Evolutionary conservation across 257 asterid genomes (phyloP), one percentile per base, ranked within the genome.

Genomic region (Plectranthus barbatus): DNA sequence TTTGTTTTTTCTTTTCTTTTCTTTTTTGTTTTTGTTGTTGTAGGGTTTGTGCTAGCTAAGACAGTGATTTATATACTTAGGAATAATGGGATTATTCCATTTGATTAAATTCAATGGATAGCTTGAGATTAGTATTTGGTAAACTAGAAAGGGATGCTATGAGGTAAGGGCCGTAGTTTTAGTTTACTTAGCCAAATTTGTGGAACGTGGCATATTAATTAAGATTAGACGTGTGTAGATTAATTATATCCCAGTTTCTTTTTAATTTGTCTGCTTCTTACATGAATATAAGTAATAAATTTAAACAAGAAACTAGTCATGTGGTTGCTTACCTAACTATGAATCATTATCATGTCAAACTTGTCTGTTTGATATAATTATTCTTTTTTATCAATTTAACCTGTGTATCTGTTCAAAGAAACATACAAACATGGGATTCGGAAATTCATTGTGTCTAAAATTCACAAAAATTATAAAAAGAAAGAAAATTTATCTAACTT

Each of bases 81-180:
- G 23, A 60, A 15, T 9, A 37, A 33, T 36, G 20, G 39, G 21
- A 44, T 6, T 15, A 14, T 34, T 48, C 23, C 20, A 41, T 51
- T 58, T 13, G 7, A 40, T 41, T 23, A 13, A 39, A 39, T 19
- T 12, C 3, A 8, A 1, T 44, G 7, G 15, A 40, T 12, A 40
- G 20, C 13, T 20, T 34, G 40, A 48, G 62, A 42, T 21, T 23
- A 47, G 34, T 44, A 21, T 51, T 75, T 67, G 86, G 84, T 75
- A 66, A 81, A 75, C 86, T 67, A 81, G 58, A 78, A 73, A 73
- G 68, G 66, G 64, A 37, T 4, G 41, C 11, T 29, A 58, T 71
- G 85, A 80, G 72, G 83, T 74, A 74, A 74, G 71, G 67, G 79
- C 79, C 63, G 74, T 63, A 64, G 51, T 72, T 72, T 64, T 63